Evolutionary conservation across 106 monocot species (phyloP).

Genomic region (Chionographis japonica): DNA sequence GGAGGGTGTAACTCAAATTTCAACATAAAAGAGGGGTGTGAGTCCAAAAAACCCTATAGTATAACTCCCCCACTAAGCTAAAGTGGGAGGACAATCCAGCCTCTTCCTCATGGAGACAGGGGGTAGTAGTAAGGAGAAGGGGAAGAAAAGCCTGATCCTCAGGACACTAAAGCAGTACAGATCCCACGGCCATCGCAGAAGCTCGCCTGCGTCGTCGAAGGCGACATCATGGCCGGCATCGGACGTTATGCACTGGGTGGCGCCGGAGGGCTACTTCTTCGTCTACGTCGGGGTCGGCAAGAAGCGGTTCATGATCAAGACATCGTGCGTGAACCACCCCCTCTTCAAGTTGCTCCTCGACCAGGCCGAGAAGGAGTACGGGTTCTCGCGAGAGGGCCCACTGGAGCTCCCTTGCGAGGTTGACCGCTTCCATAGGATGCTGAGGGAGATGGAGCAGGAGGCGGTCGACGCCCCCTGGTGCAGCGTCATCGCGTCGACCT

Average conservation of each 20-base stretch:
- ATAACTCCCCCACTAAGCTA: too few species aligned
- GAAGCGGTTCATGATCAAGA: conserved; percentile 14
- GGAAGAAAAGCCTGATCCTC: conserved; percentile 5
- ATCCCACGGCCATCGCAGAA: not conserved
- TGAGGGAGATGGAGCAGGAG: conserved; percentile 28
- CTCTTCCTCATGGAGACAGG: too few species aligned
- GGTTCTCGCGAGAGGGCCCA: conserved; percentile 2
- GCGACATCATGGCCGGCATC: too few species aligned
- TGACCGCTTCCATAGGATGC: conserved; percentile 4
- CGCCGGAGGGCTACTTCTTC: conserved; percentile 16
- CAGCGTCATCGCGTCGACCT: not conserved
- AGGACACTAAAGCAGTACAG: conserved; percentile 6
- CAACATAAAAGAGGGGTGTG: too few species aligned
- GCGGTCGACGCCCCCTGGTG: not conserved
- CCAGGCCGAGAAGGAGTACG: conserved; percentile 22
- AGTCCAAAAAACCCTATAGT: too few species aligned
- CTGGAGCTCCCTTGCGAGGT: conserved; percentile 27
- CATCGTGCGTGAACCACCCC: conserved; percentile 16
- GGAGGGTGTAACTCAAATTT: too few species aligned
- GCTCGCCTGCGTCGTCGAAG: not conserved
- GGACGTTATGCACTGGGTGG: not conserved
- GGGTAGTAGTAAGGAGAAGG: not conserved
- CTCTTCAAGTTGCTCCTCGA: conserved; percentile 20
- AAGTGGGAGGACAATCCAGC: too few species aligned
- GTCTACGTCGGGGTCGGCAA: conserved; percentile 14